Base-by-base conservation (phyloP, 2,329 filamentous ascomycete genomes). In the Fusarium foetens region DNA sequence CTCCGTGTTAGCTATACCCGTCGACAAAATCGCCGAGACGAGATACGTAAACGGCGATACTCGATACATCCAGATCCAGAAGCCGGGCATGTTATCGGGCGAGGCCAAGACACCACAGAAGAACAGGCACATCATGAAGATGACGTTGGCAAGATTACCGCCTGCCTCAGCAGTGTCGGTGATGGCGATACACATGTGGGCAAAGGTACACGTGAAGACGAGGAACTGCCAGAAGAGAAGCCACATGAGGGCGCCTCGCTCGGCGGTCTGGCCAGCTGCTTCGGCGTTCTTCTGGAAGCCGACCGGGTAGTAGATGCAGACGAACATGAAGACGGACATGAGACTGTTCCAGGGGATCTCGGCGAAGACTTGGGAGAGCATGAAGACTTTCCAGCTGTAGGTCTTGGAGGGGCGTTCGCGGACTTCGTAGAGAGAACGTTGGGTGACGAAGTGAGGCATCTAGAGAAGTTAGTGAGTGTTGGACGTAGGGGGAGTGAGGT, bases 271-370 rank as follows among this genome's bases (percentile, higher is more conserved):
- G 0, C 61, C 74, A 8, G 72, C 72, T 1, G 35, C 66, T 5
- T 60, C 48, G 2, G 93, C 92, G 78, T 95, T 95, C 64, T 84
- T 83, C 79, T 93, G 89, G 21, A 96, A 87, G 2, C 93, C 93
- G 53, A 97, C 89, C 0, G 94, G 93, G 79, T 95, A 97, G 85
- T 97, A 97, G 88, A 93, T 94, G 79, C 87, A 91, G 76, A 94
- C 86, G 83, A 87, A 97, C 83, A 95, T 91, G 73, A 97, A 82
- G 21, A 91, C 86, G 2, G 90, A 89, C 86, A 93, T 91, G 55
- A 96, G 82, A 0, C 90, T 88, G 79, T 96, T 94, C 91, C 93
- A 97, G 0, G 94, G 93, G 2, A 97, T 84, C 80, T 97, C 95
- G 64, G 94, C 93, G 17, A 94, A 81, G 72, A 97, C 92, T 79